These are phyloP conservation scores for Friedmanniomyces simplex DNA, from an alignment of 495 filamentous ascomycete species.

Conservation along the genomic window DNA sequence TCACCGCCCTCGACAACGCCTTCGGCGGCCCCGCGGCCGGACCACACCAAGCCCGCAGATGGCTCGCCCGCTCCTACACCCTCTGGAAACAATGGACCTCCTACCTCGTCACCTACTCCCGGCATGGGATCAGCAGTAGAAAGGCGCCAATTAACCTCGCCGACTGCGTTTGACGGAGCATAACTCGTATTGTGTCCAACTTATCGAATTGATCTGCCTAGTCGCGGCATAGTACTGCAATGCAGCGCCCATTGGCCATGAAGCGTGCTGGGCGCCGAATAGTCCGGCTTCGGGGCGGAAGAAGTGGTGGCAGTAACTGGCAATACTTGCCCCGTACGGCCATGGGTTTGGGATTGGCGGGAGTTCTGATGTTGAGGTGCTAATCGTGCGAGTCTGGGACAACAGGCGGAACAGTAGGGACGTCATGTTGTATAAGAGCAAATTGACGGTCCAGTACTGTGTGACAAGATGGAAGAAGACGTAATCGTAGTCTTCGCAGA, in stretches of 20 bases:
- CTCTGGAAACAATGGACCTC: conserved; percentile 91
- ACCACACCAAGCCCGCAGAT: conserved; percentile 27
- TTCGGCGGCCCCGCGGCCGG: conserved; percentile 17
- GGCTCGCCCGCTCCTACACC: conserved; percentile 55
- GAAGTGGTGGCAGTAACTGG: neutral
- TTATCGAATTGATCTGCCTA: neutral
- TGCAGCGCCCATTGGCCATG: neutral
- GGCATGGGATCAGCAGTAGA: conserved; percentile 26
- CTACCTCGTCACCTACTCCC: conserved; percentile 77
- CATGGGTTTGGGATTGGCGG: neutral
- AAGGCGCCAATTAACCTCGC: too few species aligned
- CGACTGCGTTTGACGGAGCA: too few species aligned
- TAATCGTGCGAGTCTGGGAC: too few species aligned
- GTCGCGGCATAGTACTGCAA: neutral
- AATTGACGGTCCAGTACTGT: too few species aligned
- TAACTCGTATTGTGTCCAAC: too few species aligned
- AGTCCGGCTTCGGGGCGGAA: neutral
- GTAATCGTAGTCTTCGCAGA: too few species aligned
- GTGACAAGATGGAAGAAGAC: too few species aligned
- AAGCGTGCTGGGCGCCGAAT: neutral
- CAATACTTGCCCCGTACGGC: neutral
- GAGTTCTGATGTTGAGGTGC: too few species aligned
- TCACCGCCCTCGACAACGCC: too few species aligned
- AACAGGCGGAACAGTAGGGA: too few species aligned
- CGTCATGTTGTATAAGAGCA: too few species aligned